phyloP scores from a whole-genome alignment of 139 green algal species.

The Volvox reticuliferus region DNA sequence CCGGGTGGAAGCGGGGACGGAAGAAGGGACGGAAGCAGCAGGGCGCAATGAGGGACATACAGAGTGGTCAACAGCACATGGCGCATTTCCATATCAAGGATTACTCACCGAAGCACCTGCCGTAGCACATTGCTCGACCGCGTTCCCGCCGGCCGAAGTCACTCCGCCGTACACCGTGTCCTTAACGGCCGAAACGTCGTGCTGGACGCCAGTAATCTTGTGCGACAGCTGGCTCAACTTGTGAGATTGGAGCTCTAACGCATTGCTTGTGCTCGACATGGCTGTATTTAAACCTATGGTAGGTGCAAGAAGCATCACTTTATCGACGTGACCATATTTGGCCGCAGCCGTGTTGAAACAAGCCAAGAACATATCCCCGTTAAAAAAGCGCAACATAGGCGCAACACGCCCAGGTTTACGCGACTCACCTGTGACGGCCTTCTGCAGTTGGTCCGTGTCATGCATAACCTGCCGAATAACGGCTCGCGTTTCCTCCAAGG shows the following conservation, averaged over 20 bases:
- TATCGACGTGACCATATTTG: too few species aligned
- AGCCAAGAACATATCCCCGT: too few species aligned
- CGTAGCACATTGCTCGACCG: neutral
- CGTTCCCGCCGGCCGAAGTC: neutral
- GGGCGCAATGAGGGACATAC: neutral
- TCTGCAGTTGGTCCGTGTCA: conserved; percentile 37
- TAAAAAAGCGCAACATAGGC: neutral
- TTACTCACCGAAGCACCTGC: conserved; percentile 8
- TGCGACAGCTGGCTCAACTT: conserved; percentile 37
- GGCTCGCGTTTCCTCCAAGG: conserved; percentile 18
- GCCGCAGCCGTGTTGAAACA: too few species aligned
- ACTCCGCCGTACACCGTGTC: conserved; percentile 39
- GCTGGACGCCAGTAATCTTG: neutral
- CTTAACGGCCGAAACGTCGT: conserved; percentile 30
- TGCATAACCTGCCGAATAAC: neutral
- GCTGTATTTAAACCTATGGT: conserved; percentile 46
- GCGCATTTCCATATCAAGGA: neutral
- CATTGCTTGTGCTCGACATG: conserved; percentile 34
- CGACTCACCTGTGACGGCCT: conserved; percentile 25
- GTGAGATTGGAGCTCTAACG: conserved; percentile 51
- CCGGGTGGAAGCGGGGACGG: neutral
- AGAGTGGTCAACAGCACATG: too few species aligned
- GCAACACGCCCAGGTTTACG: neutral
- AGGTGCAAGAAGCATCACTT: neutral
- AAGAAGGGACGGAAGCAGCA: neutral